A percentile compares a stretch with the other conserved stretches of the same genome.
Conservation (phyloP, 768 basidiomycete genomes). For the Tricholoma sp. region DNA sequence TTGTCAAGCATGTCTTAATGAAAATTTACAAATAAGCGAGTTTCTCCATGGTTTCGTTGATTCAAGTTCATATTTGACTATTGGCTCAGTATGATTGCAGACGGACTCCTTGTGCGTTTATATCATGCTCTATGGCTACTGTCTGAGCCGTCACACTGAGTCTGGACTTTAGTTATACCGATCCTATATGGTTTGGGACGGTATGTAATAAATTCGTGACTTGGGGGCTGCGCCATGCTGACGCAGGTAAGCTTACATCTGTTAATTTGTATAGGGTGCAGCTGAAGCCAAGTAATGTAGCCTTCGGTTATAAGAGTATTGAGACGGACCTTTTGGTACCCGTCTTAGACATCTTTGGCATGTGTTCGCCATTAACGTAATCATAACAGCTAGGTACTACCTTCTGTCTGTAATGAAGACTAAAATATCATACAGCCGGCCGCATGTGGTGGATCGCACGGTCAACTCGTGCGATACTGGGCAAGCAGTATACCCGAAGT, state of each 20-base stretch:
- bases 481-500: neutral
- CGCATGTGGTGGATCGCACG: conserved; percentile 4
- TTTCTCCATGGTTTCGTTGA: neutral
- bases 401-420: neutral
- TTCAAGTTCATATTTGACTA: neutral
- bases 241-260: conserved; percentile 21
- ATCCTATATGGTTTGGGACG: conserved; percentile 35
- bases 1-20: neutral
- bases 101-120: neutral
- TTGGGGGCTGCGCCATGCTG: conserved; percentile 25
- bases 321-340: neutral
- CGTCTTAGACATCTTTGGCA: conserved; percentile 18
- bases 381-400: conserved; percentile 17
- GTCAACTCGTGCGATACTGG: neutral
- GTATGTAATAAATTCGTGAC: conserved; percentile 24
- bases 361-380: conserved; percentile 16
- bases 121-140: neutral
- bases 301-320: conserved; percentile 14
- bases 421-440: neutral
- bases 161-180: conserved; percentile 27
- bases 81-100: neutral
- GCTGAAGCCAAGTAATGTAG: conserved; percentile 5
- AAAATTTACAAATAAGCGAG: conserved; percentile 11
- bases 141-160: neutral
- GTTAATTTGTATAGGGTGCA: neutral